Conservation (phyloP, 495 filamentous ascomycete genomes). For the Annulohypoxylon stygium region DNA sequence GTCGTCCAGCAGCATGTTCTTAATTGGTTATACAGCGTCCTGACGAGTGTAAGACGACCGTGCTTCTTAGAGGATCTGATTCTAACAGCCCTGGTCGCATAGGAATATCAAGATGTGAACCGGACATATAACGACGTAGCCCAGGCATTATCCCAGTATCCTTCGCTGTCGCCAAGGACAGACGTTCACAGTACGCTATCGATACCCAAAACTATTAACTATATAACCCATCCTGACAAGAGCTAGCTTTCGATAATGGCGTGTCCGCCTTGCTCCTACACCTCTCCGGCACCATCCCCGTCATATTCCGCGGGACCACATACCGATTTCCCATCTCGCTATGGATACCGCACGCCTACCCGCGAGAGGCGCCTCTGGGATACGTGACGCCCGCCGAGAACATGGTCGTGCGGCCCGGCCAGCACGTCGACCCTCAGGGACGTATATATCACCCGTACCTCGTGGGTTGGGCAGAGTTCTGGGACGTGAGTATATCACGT, state of each 20-base stretch:
- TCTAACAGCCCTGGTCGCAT: slow-evolving; percentile 28
- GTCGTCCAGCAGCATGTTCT: slow-evolving; percentile 88
- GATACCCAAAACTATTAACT: background rate
- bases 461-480: slow-evolving; percentile 86
- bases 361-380: slow-evolving; percentile 82
- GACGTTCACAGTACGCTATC: slow-evolving; percentile 88
- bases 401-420: slow-evolving; percentile 90
- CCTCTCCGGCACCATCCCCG: slow-evolving; percentile 87
- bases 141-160: slow-evolving; percentile 82
- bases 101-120: slow-evolving; percentile 95
- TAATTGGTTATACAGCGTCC: slow-evolving; percentile 93
- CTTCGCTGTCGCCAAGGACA: slow-evolving; percentile 88
- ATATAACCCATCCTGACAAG: slow-evolving; percentile 15
- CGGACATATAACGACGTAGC: slow-evolving; percentile 93
- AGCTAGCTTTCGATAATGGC: slow-evolving; percentile 87
- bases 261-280: slow-evolving; percentile 87
- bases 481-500: slow-evolving; percentile 78
- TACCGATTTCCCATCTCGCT: slow-evolving; percentile 92
- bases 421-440: slow-evolving; percentile 95
- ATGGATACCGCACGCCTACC: slow-evolving; percentile 97
- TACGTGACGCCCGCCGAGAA: slow-evolving; percentile 90
- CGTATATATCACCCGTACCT: slow-evolving; percentile 96
- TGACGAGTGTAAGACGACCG: slow-evolving; percentile 75
- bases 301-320: slow-evolving; percentile 85
- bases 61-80: background rate